phyloP scores from a whole-genome alignment of 2,329 filamentous ascomycete genomes.

The Microsporum audouinii region DNA sequence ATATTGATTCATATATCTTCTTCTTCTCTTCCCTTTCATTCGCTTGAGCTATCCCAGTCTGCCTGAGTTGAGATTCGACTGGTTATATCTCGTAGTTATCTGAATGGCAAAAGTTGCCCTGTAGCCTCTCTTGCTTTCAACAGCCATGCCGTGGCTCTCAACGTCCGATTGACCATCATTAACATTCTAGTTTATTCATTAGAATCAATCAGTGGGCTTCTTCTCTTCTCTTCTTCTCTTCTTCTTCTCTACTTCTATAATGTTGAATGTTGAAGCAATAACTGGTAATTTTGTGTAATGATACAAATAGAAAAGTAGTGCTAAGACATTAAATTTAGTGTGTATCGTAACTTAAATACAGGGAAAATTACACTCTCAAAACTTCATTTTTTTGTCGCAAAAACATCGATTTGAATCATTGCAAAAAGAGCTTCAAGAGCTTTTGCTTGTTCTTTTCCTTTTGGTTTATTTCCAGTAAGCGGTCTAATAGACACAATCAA shows the following conservation, averaged over 20 bases:
- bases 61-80: background rate
- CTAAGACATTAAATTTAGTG: background rate
- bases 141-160: background rate
- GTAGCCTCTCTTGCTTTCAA: background rate
- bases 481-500: background rate
- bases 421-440: background rate
- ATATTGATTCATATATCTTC: background rate
- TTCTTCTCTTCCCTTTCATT: background rate
- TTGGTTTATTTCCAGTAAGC: background rate
- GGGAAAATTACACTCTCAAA: background rate
- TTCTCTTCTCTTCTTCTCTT: background rate
- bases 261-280: background rate
- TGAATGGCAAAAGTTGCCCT: background rate
- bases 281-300: background rate
- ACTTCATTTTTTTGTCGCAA: background rate
- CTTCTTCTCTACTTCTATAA: background rate
- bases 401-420: background rate
- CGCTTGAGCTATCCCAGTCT: background rate
- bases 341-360: background rate
- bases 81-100: background rate
- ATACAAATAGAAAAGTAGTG: background rate
- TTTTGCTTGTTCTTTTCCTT: background rate
- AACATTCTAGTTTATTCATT: background rate
- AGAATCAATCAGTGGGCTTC: background rate
- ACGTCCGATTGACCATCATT: background rate